phyloP scores from a whole-genome alignment of 192 early-diverging fungal genomes.

The Cetraspora pellucida region DNA sequence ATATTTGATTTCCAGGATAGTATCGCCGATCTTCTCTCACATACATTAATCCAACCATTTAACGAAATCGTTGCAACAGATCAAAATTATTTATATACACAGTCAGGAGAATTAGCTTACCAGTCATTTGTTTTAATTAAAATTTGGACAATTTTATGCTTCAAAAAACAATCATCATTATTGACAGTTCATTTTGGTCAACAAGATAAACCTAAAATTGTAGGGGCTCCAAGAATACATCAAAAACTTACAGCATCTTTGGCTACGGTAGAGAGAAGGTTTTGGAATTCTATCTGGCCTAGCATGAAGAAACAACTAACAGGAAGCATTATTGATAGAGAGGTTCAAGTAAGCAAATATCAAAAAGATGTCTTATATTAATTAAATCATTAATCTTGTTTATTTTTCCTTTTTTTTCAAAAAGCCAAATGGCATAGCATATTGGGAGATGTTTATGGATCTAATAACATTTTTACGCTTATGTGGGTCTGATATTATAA shows the following conservation, averaged over 20 bases:
- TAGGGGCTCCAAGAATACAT: not conserved
- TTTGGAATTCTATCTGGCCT: conserved; percentile 42
- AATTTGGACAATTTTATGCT: conserved; percentile 43
- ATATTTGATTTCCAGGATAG: conserved; percentile 41
- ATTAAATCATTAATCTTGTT: not conserved
- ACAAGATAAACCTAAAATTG: conserved; percentile 17
- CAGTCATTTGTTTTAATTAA: conserved; percentile 47
- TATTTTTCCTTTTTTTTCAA: not conserved
- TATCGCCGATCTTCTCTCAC: conserved; percentile 41
- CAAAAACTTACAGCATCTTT: conserved; percentile 27
- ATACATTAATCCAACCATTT: conserved; percentile 38
- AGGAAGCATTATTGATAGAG: conserved; percentile 11
- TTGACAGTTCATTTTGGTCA: not conserved
- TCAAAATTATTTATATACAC: conserved; percentile 41
- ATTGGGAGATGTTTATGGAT: conserved; percentile 45
- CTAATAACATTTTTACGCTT: conserved; percentile 44
- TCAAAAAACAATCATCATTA: conserved; percentile 3
- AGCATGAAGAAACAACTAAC: conserved; percentile 18
- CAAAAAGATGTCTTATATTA: not conserved
- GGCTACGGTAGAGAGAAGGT: conserved; percentile 29
- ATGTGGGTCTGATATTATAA: conserved; percentile 38
- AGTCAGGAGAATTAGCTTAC: conserved; percentile 41
- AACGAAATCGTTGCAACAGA: conserved; percentile 40
- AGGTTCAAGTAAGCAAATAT: conserved; percentile 17
- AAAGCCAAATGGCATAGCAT: conserved; percentile 24